phyloP scores from a whole-genome alignment of 208 protist species.

The Eutreptiella sp. region DNA sequence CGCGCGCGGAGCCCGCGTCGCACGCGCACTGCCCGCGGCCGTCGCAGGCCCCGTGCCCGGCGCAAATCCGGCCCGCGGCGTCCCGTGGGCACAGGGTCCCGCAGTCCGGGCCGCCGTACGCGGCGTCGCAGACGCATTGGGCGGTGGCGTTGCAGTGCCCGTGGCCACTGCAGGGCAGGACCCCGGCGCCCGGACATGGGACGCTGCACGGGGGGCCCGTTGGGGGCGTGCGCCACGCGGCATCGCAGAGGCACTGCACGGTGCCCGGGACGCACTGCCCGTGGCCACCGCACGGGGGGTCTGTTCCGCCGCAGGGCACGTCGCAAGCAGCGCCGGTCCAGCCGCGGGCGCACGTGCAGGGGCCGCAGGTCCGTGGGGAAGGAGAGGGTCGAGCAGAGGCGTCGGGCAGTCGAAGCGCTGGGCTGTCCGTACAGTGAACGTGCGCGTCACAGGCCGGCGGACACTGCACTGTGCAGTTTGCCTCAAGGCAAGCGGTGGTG shows the following conservation, averaged over 20 bases:
- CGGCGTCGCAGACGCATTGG: slow-evolving; percentile 15
- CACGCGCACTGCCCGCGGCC: neutral
- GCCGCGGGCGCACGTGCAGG: too few relatives aligned
- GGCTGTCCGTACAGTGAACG: too few relatives aligned
- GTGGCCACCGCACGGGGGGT: neutral
- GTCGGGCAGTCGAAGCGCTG: too few relatives aligned
- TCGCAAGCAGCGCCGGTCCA: too few relatives aligned
- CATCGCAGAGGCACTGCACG: slow-evolving; percentile 12
- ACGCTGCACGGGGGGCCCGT: slow-evolving; percentile 4
- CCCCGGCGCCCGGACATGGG: slow-evolving; percentile 10
- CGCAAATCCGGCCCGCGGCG: neutral
- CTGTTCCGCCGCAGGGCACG: too few relatives aligned
- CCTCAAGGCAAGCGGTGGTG: too few relatives aligned
- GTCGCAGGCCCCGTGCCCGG: neutral
- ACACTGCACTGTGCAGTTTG: too few relatives aligned
- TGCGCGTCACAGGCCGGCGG: too few relatives aligned
- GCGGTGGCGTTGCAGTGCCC: slow-evolving; percentile 10
- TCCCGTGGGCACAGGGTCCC: neutral
- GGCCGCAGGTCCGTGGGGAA: too few relatives aligned
- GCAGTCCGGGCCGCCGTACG: slow-evolving; percentile 5
- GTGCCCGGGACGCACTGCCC: slow-evolving; percentile 3
- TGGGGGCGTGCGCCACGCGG: too few relatives aligned
- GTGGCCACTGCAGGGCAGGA: too few relatives aligned
- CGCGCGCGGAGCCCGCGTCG: slow-evolving; percentile 8
- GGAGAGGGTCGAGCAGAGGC: too few relatives aligned